These are phyloP conservation scores for Boletellus dicymbophilus DNA, from an alignment of 1,284 basidiomycete species.

Conservation along the genomic window DNA sequence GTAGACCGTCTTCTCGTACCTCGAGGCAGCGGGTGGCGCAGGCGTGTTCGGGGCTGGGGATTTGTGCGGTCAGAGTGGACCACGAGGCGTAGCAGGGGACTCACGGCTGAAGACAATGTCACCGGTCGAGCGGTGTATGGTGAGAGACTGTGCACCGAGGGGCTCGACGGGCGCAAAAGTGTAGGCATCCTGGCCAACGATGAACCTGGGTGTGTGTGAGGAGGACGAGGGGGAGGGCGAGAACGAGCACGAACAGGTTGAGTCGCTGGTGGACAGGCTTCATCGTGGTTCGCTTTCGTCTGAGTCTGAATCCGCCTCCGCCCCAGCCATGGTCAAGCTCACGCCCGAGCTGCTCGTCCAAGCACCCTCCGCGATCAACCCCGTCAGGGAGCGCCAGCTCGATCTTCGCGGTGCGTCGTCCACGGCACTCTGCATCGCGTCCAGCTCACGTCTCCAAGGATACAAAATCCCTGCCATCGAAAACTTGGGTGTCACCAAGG, in stretches of 20 bases:
- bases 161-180: constrained; percentile 72
- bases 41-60: constrained; percentile 54
- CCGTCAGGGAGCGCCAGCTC: constrained; percentile 92
- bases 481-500: constrained; percentile 97
- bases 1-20: constrained; percentile 67
- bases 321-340: constrained; percentile 74
- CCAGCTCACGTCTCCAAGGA: constrained; percentile 49
- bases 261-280: constrained; percentile 69
- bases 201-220: constrained; percentile 48
- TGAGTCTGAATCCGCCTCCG: constrained; percentile 48
- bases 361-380: constrained; percentile 80
- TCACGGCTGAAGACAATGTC: constrained; percentile 71
- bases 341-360: constrained; percentile 88
- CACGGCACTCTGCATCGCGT: constrained; percentile 24
- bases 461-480: constrained; percentile 98
- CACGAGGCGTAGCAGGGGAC: constrained; percentile 23
- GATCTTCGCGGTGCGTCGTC: constrained; percentile 82
- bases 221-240: background rate
- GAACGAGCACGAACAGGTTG: constrained; percentile 51
- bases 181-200: constrained; percentile 71
- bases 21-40: constrained; percentile 53
- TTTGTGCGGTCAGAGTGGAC: background rate
- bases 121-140: constrained; percentile 70
- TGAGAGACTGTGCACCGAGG: constrained; percentile 62
- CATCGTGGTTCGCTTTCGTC: constrained; percentile 51